Conservation (phyloP, 2,329 filamentous ascomycete genomes). For the Aspergillus tanneri region DNA sequence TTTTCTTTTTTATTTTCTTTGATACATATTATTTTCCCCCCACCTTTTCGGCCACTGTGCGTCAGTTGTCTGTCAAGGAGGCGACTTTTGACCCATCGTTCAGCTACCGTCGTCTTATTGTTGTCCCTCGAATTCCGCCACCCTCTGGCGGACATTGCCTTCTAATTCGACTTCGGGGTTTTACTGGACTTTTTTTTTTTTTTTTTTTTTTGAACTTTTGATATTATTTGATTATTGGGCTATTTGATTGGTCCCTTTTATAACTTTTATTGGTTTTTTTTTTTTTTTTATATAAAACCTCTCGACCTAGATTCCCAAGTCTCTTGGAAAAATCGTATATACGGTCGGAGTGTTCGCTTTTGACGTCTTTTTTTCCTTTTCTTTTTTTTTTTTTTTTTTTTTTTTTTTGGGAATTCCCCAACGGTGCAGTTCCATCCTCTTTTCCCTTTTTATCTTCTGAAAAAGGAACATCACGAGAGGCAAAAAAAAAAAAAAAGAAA, state of each 20-base stretch:
- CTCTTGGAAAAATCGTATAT: constrained; percentile 12
- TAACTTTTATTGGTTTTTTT: constrained; percentile 2
- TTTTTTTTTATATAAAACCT: not conserved
- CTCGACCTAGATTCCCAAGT: not conserved
- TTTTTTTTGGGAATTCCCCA: not conserved
- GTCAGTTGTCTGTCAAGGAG: constrained; percentile 20
- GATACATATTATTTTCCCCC: constrained; percentile 11
- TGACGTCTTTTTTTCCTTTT: constrained; percentile 5
- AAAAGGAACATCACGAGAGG: not conserved
- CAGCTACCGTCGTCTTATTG: constrained; percentile 27
- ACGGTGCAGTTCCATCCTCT: constrained; percentile 9
- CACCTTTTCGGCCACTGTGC: constrained; percentile 16
- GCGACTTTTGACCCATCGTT: constrained; percentile 27
- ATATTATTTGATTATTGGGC: constrained; percentile 3
- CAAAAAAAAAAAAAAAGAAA: constrained; percentile 2
- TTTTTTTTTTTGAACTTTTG: constrained; percentile 8
- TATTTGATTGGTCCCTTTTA: not conserved
- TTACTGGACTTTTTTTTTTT: constrained; percentile 12
- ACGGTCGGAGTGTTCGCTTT: constrained; percentile 12
- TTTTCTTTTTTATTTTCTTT: constrained; percentile 13
- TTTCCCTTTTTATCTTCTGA: not conserved
- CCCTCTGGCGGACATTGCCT: constrained; percentile 7
- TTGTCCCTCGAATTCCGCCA: constrained; percentile 22
- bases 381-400: constrained; percentile 3
- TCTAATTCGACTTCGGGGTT: constrained; percentile 2